phyloP scores from a whole-genome alignment of 2,329 filamentous ascomycete genomes.

The Aspergillus puulaauensis region DNA sequence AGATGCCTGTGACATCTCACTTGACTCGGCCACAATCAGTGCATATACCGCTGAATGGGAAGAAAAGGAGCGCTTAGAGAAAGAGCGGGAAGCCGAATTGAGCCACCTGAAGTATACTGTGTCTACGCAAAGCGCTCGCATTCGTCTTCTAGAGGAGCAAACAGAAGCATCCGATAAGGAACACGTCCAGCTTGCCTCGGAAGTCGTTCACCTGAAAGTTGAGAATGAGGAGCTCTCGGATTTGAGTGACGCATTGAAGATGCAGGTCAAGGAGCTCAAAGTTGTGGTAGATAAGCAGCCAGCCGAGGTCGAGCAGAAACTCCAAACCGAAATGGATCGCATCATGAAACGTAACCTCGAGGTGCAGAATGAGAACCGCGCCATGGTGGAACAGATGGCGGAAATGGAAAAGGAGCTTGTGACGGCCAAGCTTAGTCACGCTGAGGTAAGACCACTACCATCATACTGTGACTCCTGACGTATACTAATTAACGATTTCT shows the following conservation, averaged over 20 bases:
- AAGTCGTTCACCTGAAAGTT: slow-evolving; percentile 88
- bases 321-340: slow-evolving; percentile 82
- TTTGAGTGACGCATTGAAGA: slow-evolving; percentile 81
- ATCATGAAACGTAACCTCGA: slow-evolving; percentile 91
- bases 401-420: slow-evolving; percentile 94
- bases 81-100: slow-evolving; percentile 78
- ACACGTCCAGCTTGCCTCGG: slow-evolving; percentile 85
- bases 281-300: slow-evolving; percentile 88
- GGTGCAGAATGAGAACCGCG: slow-evolving; percentile 89
- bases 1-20: slow-evolving; percentile 84
- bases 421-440: slow-evolving; percentile 89
- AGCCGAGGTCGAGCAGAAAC: slow-evolving; percentile 76
- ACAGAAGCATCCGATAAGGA: slow-evolving; percentile 86
- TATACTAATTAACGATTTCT: slow-evolving; percentile 18
- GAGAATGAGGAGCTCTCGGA: slow-evolving; percentile 88
- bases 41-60: slow-evolving; percentile 87
- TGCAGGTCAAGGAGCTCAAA: slow-evolving; percentile 81
- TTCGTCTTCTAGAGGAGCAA: slow-evolving; percentile 84
- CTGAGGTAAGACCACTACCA: slow-evolving; percentile 67
- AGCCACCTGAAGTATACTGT: slow-evolving; percentile 70
- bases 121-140: slow-evolving; percentile 65
- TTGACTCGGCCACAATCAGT: slow-evolving; percentile 79
- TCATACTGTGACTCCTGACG: background rate
- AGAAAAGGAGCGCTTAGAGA: slow-evolving; percentile 79
- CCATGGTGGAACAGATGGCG: slow-evolving; percentile 81